These are phyloP conservation scores for Populus hybrid DNA, from an alignment of 441 rosid genomes.

Conservation along the genomic window DNA sequence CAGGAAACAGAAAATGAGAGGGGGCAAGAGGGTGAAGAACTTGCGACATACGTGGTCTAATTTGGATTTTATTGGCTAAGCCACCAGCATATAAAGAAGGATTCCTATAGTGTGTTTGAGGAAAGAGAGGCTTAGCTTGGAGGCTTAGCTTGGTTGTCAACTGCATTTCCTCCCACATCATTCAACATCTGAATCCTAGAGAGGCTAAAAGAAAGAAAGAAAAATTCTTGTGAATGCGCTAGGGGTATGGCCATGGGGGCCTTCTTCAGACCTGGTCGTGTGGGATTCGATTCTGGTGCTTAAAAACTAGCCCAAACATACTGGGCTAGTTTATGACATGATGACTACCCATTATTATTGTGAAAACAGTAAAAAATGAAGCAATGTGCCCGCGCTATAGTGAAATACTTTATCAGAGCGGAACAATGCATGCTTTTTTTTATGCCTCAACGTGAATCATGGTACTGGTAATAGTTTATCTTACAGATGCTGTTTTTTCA, in stretches of 20 bases:
- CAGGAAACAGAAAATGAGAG: neutral
- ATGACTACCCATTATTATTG: too few species aligned
- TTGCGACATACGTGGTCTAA: neutral
- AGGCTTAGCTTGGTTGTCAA: neutral
- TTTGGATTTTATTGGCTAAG: neutral
- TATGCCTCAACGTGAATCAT: neutral
- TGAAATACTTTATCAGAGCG: neutral
- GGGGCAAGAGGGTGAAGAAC: neutral
- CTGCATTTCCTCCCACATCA: too few species aligned
- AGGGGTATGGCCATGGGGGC: too few species aligned
- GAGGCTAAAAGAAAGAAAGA: too few species aligned
- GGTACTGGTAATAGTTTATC: neutral
- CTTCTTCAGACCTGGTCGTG: too few species aligned
- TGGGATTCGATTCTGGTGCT: too few species aligned
- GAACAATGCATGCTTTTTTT: neutral
- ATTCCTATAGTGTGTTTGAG: neutral
- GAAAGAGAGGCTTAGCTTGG: neutral
- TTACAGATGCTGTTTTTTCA: slow-evolving; percentile 18
- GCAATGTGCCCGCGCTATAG: neutral
- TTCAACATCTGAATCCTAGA: too few species aligned
- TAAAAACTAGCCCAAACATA: too few species aligned
- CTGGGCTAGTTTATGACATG: too few species aligned
- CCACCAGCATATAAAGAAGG: neutral
- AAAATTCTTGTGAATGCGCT: too few species aligned
- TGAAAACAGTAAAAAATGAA: too few species aligned